A percentile compares a stretch with the other conserved stretches of the same genome.
Conservation (phyloP, 352 stramenopile genomes). For the Globisporangium spiculum region DNA sequence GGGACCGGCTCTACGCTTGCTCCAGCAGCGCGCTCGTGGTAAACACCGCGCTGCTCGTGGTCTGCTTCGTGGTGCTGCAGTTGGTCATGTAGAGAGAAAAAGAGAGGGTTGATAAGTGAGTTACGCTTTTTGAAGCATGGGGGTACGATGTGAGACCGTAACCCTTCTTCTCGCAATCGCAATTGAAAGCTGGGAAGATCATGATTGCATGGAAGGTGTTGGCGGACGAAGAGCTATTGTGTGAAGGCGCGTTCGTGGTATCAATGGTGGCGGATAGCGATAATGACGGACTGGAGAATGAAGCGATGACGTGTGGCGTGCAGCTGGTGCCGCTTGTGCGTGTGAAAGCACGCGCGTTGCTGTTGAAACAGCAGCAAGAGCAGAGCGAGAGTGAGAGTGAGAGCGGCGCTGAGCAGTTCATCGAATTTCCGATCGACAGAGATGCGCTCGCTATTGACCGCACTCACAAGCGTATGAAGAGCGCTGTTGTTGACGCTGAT, state of each 20-base stretch:
- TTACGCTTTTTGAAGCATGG: slow-evolving; percentile 12
- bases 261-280: slow-evolving; percentile 9
- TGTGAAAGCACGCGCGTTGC: slow-evolving; percentile 3
- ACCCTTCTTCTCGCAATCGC: neutral
- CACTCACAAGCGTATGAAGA: neutral
- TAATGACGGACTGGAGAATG: neutral
- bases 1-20: slow-evolving; percentile 70
- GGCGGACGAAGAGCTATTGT: slow-evolving; percentile 19
- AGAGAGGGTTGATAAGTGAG: neutral
- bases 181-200: slow-evolving; percentile 5
- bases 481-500: neutral
- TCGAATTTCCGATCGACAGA: slow-evolving; percentile 12
- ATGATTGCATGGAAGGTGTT: slow-evolving; percentile 38
- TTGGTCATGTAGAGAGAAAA: slow-evolving; percentile 18
- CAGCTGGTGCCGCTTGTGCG: slow-evolving; percentile 8
- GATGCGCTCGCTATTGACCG: slow-evolving; percentile 1
- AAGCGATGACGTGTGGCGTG: neutral
- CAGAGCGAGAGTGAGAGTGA: neutral
- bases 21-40: slow-evolving; percentile 13
- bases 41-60: slow-evolving; percentile 12
- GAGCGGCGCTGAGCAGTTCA: neutral
- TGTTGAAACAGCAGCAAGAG: neutral
- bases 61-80: slow-evolving; percentile 19
- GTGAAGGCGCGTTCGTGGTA: slow-evolving; percentile 21
- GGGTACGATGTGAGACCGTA: neutral